Evolutionary conservation across 2,329 filamentous ascomycete genomes (phyloP), one percentile per base, ranked within the genome.

Genomic region (Claviceps humidiphila): DNA sequence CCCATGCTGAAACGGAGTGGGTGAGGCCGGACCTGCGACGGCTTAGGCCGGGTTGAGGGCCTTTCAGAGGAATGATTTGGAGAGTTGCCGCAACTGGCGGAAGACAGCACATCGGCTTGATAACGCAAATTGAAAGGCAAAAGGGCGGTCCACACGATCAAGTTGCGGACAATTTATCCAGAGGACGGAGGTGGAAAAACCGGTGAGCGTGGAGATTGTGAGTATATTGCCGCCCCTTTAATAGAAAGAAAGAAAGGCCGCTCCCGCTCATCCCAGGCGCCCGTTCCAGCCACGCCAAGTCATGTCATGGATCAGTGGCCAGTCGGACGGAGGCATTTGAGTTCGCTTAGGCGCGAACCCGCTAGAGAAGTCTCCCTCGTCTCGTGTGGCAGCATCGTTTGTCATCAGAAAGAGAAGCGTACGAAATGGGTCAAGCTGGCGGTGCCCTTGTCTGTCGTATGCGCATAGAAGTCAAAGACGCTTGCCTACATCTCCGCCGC

Each of bases 321-420:
- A 44, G 39, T 52, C 51, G 39, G 51, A 45, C 22, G 30, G 47
- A 50, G 34, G 38, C 51, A 7, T 34, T 46, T 46, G 26, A 46
- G 17, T 16, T 34, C 34, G 17, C 26, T 46, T 46, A 37, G 44
- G 14, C 44, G 44, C 40, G 40, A 42, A 42, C 8, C 40, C 20
- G 40, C 40, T 22, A 17, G 13, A 43, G 6, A 22, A 44, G 24
- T 43, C 20, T 43, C 17, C 13, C 16, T 44, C 42, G 22, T 7
- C 4, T 44, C 13, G n/a, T 14, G 11, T 14, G 13, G 13, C 42
- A 44, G 13, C 2, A 26, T 26, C 42, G 13, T 44, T 26, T 22
- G 22, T 20, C 3, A 22, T 44, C 22, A 14, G 42, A 9, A 20
- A 5, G 42, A 16, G 42, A 26, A 3, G 9, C 20, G 20, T 20